These are phyloP conservation scores for Entomortierella chlamydospora DNA, from an alignment of 192 early-diverging fungal genomes.

Conservation along the genomic window DNA sequence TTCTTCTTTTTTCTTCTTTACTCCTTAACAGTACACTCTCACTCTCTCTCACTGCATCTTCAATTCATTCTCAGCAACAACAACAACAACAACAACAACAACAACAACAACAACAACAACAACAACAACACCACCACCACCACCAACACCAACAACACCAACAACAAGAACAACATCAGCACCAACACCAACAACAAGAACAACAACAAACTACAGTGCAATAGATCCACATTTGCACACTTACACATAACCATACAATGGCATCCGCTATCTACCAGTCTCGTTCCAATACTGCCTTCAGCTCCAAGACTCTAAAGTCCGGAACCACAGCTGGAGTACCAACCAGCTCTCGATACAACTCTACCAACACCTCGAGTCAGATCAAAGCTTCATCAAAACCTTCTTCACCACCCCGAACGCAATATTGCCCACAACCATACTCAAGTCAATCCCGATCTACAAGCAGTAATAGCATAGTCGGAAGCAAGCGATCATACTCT, in stretches of 20 bases:
- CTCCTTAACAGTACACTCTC: background rate
- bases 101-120: too few relatives aligned
- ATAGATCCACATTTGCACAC: background rate
- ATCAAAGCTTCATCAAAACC: conserved; percentile 7
- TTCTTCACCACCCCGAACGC: conserved; percentile 15
- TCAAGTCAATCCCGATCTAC: conserved; percentile 8
- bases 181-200: too few relatives aligned
- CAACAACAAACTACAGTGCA: too few relatives aligned
- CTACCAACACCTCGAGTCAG: background rate
- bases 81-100: too few relatives aligned
- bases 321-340: background rate
- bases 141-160: too few relatives aligned
- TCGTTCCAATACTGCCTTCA: background rate
- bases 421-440: background rate
- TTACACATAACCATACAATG: background rate
- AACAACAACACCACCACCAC: background rate
- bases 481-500: background rate
- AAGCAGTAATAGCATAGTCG: background rate
- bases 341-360: background rate
- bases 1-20: background rate
- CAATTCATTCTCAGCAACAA: too few relatives aligned
- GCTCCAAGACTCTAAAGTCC: background rate
- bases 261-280: background rate
- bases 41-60: background rate
- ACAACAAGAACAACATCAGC: too few relatives aligned